Evolutionary conservation across 108 stramenopile genomes (phyloP), one percentile per base, ranked within the genome.

Genomic region (Cyclotella cryptica): DNA sequence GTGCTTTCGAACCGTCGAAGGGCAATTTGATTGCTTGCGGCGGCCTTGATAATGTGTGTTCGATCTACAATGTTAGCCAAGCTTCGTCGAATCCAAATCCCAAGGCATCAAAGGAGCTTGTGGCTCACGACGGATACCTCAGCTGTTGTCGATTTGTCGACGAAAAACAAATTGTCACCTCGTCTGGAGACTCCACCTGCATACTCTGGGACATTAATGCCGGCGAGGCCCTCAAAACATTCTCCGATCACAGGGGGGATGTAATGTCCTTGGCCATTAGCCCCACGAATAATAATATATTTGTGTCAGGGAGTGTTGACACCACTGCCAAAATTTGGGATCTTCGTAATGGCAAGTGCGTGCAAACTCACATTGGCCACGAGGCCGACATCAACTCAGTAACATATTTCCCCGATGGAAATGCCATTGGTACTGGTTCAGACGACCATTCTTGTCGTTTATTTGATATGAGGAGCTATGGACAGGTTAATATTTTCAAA

Each of bases 1-100:
- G 98, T 75, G 97, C 96, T 13, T 98, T 97, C 73, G 99, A 99
- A 85, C 98, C 94, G 66, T 84, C 86, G n/a, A 86, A 86, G 66
- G 92, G 94, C 27, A 83, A 92, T 57, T 77, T 98, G 71, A 93
- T 99, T 28, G 99, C 99, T 17, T 98, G 97, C 72, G 99, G 99
- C 28, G 99, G 99, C 42, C 83, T 99, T n/a, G 98, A 99, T 81
- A 99, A 99, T 83, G 80, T 98, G 57, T 99, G 99, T 85, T 97
- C 98, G 43, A 92, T 99, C 57, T 99, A 99, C 87, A 88, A 93
- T 62, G 78, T 97, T 30, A 63, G 80, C n/a, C 81, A 82, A 47
- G 73, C 77, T 26, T 43, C 75, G 27, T 79, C 92, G 63, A 83
- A 84, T 49, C 79, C 92, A 67, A 83, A 84, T 49, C 82, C 92